Conservation (phyloP, 768 basidiomycete genomes). For the Podaxis carcinomalis region DNA sequence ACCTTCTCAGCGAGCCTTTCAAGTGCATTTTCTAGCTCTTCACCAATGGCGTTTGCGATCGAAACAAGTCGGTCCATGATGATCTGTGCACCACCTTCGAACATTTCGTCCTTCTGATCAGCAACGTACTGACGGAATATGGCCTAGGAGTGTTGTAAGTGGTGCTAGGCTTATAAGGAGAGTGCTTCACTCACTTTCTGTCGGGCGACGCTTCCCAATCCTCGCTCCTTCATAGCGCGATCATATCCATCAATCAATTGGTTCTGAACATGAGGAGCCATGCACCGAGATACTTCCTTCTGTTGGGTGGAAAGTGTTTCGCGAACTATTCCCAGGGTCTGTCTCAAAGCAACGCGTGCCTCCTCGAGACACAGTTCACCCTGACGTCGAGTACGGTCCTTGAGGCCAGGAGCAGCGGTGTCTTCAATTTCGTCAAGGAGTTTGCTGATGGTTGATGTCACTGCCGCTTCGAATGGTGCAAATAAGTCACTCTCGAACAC, state of each 20-base stretch:
- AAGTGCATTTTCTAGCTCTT: slow-evolving; percentile 41
- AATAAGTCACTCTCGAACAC: slow-evolving; percentile 61
- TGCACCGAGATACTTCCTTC: slow-evolving; percentile 54
- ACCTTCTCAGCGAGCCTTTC: slow-evolving; percentile 54
- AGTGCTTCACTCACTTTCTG: slow-evolving; percentile 43
- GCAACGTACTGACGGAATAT: slow-evolving; percentile 44
- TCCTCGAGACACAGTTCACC: slow-evolving; percentile 49
- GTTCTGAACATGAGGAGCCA: slow-evolving; percentile 52
- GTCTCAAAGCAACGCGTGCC: slow-evolving; percentile 42
- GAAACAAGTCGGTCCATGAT: slow-evolving; percentile 41
- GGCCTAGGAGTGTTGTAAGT: slow-evolving; percentile 25
- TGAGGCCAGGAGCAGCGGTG: slow-evolving; percentile 45
- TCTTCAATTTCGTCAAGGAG: slow-evolving; percentile 49
- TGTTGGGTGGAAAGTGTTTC: slow-evolving; percentile 49
- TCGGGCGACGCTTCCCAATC: slow-evolving; percentile 51
- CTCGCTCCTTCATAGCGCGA: slow-evolving; percentile 49
- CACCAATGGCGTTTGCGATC: slow-evolving; percentile 47
- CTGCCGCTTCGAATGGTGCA: slow-evolving; percentile 37
- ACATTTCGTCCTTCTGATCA: slow-evolving; percentile 43
- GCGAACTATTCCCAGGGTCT: slow-evolving; percentile 42
- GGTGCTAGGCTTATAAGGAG: background rate
- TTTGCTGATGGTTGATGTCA: slow-evolving; percentile 31
- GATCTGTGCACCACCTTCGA: slow-evolving; percentile 47
- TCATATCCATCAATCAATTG: slow-evolving; percentile 50
- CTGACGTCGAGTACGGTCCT: slow-evolving; percentile 47